A percentile compares a stretch with the other conserved stretches of the same genome.
phyloP scores from a whole-genome alignment of 1,284 basidiomycete genomes.

The Cerioporus squamosus region DNA sequence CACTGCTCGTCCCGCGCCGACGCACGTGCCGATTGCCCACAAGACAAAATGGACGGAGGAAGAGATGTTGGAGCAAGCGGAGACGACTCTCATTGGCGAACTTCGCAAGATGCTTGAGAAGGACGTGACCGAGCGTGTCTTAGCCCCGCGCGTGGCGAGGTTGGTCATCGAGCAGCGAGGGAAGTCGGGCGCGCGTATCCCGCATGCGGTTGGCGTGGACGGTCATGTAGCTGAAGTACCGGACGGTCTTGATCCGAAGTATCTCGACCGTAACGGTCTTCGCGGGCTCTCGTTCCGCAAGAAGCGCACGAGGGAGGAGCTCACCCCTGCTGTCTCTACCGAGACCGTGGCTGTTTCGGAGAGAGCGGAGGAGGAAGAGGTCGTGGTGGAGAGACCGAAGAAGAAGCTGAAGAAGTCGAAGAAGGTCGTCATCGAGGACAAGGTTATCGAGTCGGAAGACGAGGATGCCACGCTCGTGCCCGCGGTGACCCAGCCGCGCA shows the following conservation, averaged over 20 bases:
- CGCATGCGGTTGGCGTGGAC: slow-evolving; percentile 20
- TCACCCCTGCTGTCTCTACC: not conserved
- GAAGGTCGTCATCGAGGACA: slow-evolving; percentile 34
- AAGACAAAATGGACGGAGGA: slow-evolving; percentile 57
- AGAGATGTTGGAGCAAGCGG: slow-evolving; percentile 66
- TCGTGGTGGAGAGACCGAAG: slow-evolving; percentile 46
- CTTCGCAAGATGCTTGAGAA: slow-evolving; percentile 63
- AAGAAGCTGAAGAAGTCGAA: slow-evolving; percentile 50
- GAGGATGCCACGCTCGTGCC: slow-evolving; percentile 35
- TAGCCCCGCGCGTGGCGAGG: slow-evolving; percentile 59
- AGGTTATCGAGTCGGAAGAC: slow-evolving; percentile 50
- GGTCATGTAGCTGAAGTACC: slow-evolving; percentile 22
- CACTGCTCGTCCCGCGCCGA: slow-evolving; percentile 55
- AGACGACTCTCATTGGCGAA: slow-evolving; percentile 65
- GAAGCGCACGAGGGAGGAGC: slow-evolving; percentile 44
- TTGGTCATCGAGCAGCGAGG: slow-evolving; percentile 56
- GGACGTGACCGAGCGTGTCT: slow-evolving; percentile 72
- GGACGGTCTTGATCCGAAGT: slow-evolving; percentile 25
- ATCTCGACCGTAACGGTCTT: slow-evolving; percentile 40
- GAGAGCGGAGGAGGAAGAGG: slow-evolving; percentile 31
- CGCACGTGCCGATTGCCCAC: slow-evolving; percentile 35
- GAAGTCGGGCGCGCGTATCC: slow-evolving; percentile 34
- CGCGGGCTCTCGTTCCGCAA: slow-evolving; percentile 73
- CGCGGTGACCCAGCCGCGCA: slow-evolving; percentile 21
- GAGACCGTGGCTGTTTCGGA: slow-evolving; percentile 29